Percentiles rank a stretch among this genome's conserved stretches.
These are phyloP conservation scores for Cyanidiococcus yangmingshanensis DNA, from an alignment of 23 red algal genomes.

Conservation along the genomic window DNA sequence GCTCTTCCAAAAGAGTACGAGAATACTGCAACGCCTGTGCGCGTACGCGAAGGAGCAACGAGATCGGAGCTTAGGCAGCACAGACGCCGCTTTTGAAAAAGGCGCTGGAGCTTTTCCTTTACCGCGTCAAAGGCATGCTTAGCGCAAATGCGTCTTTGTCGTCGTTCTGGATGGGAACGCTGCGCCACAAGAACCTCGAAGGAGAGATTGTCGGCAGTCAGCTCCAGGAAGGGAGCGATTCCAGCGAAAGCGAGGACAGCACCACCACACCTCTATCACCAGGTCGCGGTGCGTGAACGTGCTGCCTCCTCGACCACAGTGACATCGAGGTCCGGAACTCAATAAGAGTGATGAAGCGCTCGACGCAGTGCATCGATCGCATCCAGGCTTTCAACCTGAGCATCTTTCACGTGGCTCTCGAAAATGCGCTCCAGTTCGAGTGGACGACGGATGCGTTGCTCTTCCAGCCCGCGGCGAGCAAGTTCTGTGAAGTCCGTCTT, in stretches of 20 bases:
- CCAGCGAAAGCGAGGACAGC: slow-evolving; percentile 83
- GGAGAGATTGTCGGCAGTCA: slow-evolving; percentile 6
- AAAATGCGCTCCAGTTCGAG: neutral
- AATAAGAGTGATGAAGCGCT: neutral
- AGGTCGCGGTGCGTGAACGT: too few relatives aligned
- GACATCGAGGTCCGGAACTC: neutral
- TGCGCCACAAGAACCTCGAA: slow-evolving; percentile 16
- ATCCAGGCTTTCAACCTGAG: neutral
- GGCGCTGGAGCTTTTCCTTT: slow-evolving; percentile 10
- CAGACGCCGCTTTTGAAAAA: slow-evolving; percentile 15
- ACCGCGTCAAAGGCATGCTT: slow-evolving; percentile 12
- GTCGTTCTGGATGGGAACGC: slow-evolving; percentile 2
- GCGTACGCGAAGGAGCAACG: slow-evolving; percentile 8
- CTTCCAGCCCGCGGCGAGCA: too few relatives aligned
- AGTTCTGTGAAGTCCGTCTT: too few relatives aligned
- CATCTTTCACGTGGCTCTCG: neutral
- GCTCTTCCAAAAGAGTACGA: slow-evolving; percentile 7
- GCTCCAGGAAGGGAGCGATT: slow-evolving; percentile 41
- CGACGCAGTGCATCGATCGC: neutral
- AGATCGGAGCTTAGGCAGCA: neutral
- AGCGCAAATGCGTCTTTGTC: neutral
- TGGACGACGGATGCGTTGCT: neutral
- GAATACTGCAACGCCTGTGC: slow-evolving; percentile 5
- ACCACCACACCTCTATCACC: slow-evolving; percentile 1
- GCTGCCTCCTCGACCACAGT: too few relatives aligned